Evolutionary conservation across 2,329 filamentous ascomycete genomes (phyloP), one percentile per base, ranked within the genome.

Genomic region (Cryphonectria carpinicola): DNA sequence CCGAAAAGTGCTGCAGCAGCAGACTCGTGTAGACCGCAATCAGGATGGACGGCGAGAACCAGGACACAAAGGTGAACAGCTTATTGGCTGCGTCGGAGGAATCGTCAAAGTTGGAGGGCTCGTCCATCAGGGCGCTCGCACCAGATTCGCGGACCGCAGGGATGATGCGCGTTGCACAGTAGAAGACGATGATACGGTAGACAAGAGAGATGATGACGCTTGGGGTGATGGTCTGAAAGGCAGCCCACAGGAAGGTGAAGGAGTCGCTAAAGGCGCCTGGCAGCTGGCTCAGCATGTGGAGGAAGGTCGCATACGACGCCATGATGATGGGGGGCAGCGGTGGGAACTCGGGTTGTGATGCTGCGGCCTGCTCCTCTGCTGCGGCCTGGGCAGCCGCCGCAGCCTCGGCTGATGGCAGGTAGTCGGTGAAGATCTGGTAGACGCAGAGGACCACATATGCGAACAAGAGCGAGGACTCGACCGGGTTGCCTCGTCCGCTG

Each of bases 361-460:
- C 80, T 3, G 82, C 79, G 43, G 83, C 81, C 66, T 84, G 80
- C 71, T 82, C 82, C 63, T 86, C 86, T 4, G 85, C 81, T 3
- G 84, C 82, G 41, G 89, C 86, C 43, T 72, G 70, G 14, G 72
- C 65, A 22, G 46, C 46, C 22, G 72, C 72, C 17, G 86, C 84
- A 39, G 87, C 84, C n/a, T 87, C 89, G 25, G 87, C 81, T 5
- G 93, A 95, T 3, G 96, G 94, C 75, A 95, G 89, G 82, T 98
- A 98, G 82, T 99, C 96, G 77, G 96, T 99, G 81, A 98, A 98
- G 80, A 98, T 98, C 81, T 99, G 96, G 83, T 98, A 99, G 78
- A 98, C 93, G 84, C 95, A 98, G 73, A 99, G 90, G n/a, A 97
- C 96, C 72, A 98, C 90, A 81, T 99, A 99, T 77, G 96, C 95